Evolutionary conservation across 202 grass and related monocot species (phyloP).

Genomic region (Hordeum pubiflorum): DNA sequence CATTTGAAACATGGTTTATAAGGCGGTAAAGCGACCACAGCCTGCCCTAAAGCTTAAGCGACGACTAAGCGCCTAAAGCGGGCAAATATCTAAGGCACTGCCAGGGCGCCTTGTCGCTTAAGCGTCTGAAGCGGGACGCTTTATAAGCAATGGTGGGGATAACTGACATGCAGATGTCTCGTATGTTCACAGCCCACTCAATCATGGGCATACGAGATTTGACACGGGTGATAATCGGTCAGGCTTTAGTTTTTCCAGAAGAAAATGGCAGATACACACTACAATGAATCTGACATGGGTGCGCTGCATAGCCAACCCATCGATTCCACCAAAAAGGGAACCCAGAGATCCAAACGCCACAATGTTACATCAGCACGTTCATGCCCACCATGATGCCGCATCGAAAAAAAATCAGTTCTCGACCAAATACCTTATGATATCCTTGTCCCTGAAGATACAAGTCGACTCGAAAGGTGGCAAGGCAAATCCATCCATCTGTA

Average conservation of each 20-base stretch:
- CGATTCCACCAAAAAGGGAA: neutral
- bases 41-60: too few relatives aligned
- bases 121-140: too few relatives aligned
- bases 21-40: too few relatives aligned
- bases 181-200: neutral
- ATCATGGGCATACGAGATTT: neutral
- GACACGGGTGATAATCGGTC: neutral
- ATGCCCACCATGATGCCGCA: too few relatives aligned
- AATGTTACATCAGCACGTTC: neutral
- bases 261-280: neutral
- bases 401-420: neutral
- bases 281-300: neutral
- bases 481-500: conserved; percentile 78
- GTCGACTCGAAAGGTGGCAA: conserved; percentile 65
- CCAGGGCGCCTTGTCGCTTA: too few relatives aligned
- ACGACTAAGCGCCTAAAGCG: too few relatives aligned
- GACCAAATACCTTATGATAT: conserved; percentile 62
- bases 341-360: neutral
- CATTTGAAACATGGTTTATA: neutral
- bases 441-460: conserved; percentile 79
- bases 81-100: too few relatives aligned
- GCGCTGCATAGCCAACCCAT: neutral
- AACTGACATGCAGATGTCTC: neutral
- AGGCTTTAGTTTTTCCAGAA: neutral
- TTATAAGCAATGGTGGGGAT: too few relatives aligned